Percentiles rank a stretch among this genome's conserved stretches.
These are phyloP conservation scores for Protomyces inundatus DNA, from an alignment of 1,139 yeast genomes.

Conservation along the genomic window DNA sequence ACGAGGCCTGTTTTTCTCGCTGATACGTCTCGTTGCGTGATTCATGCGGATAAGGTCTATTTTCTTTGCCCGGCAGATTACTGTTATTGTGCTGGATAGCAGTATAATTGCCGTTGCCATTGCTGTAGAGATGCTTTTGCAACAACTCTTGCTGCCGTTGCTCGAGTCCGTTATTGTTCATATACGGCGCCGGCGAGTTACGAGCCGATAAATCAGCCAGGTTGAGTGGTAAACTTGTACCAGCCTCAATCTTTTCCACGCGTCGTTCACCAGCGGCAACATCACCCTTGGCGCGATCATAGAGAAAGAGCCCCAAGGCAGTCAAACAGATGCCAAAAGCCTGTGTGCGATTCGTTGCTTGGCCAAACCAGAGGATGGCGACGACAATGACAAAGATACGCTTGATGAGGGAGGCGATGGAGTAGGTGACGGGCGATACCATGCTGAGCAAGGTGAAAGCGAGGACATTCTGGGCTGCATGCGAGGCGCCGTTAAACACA, in stretches of 20 bases:
- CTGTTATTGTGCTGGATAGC: not conserved
- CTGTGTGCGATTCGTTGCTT: conserved; percentile 50
- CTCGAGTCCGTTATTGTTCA: not conserved
- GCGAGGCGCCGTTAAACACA: conserved; percentile 59
- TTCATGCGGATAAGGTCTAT: not conserved
- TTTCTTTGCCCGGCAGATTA: not conserved
- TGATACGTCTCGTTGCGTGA: not conserved
- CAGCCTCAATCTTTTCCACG: conserved; percentile 23
- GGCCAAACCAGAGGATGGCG: conserved; percentile 74
- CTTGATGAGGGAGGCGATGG: conserved; percentile 82
- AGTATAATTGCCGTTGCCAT: not conserved
- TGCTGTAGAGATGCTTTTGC: not conserved
- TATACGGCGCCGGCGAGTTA: not conserved
- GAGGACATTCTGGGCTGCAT: conserved; percentile 75
- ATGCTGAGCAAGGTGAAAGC: conserved; percentile 86
- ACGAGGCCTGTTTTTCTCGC: not conserved
- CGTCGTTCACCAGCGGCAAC: conserved; percentile 25
- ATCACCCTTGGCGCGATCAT: conserved; percentile 32
- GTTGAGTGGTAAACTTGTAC: conserved; percentile 8
- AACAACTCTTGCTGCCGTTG: not conserved
- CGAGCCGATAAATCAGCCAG: not conserved
- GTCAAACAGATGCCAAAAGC: conserved; percentile 68
- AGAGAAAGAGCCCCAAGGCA: conserved; percentile 35
- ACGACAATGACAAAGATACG: conserved; percentile 78
- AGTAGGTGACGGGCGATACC: conserved; percentile 81